Evolutionary conservation across 148 eudicot species (phyloP), one percentile per base, ranked within the genome.

Genomic region (Oxyria digyna): DNA sequence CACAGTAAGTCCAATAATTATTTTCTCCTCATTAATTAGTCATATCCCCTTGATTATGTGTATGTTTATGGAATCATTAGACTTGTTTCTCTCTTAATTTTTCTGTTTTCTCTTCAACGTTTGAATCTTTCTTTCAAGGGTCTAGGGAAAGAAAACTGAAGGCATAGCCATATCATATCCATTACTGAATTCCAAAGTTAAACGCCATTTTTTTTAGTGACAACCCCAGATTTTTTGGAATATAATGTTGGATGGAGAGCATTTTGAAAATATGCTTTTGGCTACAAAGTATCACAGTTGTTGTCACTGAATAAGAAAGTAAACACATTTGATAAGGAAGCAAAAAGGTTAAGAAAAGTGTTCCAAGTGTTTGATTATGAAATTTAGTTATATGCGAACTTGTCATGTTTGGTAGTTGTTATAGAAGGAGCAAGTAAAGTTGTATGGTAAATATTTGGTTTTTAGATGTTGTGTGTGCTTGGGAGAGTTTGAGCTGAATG

Each of bases 401-500:
- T 38, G 37, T 33, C 37, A 33, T 33, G 2, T 33, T 33, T 33
- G 37, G 8, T 42, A 14, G 12, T 42, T 42, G 18, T 45, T 45
- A 13, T 43, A 45, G 18, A 14, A 14, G 49, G 3, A 45, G 3
- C 2, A 43, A 13, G 6, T 14, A 14, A 45, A 45, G n/a, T 45
- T 45, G 49, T 45, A 45, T 45, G 49, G 32, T 23, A 21, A 14
- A 21, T 52, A 24, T 21, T 23, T 26, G 23, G 31, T 23, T 52
- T 59, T 12, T 76, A 91, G 98, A 78, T 92, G 96, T 52, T 92
- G 98, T 69, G 98, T 92, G 55, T 92, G 98, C 74, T 76, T 92
- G 81, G 98, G 98, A 68, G 98, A 89, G 74, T 92, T 89, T 64
- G 87, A 89, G 79, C 49, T 78, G 74, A 80, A 85, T 35, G 89